phyloP scores from a whole-genome alignment of 176 grass and related monocot genomes.

The Zoysia japonica region DNA sequence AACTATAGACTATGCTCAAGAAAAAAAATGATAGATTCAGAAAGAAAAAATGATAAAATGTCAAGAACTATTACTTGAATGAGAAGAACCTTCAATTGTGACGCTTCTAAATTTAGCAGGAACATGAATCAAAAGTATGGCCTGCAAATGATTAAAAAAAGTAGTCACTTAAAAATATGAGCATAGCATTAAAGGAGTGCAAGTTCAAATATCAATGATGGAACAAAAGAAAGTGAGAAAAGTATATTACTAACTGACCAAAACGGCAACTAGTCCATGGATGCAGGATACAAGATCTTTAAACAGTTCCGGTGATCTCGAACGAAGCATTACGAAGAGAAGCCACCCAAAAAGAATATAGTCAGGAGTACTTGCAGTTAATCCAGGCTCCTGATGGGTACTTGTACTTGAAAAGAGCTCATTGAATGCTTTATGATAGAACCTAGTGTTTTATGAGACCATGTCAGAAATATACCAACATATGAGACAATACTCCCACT shows the following conservation, averaged over 20 bases:
- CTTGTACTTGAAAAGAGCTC: slow-evolving; percentile 66
- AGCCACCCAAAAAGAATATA: slow-evolving; percentile 79
- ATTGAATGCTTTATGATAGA: slow-evolving; percentile 72
- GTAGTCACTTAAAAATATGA: slow-evolving; percentile 19
- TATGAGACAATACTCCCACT: neutral
- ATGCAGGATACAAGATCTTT: slow-evolving; percentile 86
- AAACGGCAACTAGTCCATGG: slow-evolving; percentile 80
- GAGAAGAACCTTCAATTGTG: slow-evolving; percentile 69
- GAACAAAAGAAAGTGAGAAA: slow-evolving; percentile 25
- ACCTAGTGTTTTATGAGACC: slow-evolving; percentile 51
- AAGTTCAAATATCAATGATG: slow-evolving; percentile 25
- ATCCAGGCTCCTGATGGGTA: slow-evolving; percentile 42
- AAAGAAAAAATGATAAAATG: slow-evolving; percentile 26
- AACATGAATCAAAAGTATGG: slow-evolving; percentile 88
- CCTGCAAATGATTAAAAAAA: slow-evolving; percentile 52
- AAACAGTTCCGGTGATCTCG: slow-evolving; percentile 61
- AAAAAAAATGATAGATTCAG: slow-evolving; percentile 21
- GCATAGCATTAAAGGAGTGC: neutral
- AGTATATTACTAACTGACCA: slow-evolving; percentile 55
- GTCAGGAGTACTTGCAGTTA: slow-evolving; percentile 42
- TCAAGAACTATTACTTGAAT: slow-evolving; percentile 62
- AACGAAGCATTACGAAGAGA: slow-evolving; percentile 77
- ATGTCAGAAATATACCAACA: slow-evolving; percentile 8
- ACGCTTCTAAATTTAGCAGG: slow-evolving; percentile 73
- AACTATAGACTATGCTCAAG: slow-evolving; percentile 12